phyloP scores from a whole-genome alignment of 140 eudicot genomes.

The Flaveria floridana region DNA sequence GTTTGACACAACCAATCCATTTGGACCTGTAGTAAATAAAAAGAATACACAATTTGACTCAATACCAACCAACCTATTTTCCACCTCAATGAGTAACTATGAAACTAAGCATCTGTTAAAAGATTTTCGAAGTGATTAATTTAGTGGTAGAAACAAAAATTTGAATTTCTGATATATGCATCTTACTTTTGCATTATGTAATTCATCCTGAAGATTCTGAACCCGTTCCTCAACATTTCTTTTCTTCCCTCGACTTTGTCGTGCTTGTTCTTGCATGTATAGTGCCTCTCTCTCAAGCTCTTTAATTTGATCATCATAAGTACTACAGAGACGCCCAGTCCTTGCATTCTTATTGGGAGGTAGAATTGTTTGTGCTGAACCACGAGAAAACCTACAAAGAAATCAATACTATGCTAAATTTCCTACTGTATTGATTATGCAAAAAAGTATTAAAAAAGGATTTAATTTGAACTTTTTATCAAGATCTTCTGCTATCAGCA shows the following conservation, averaged over 20 bases:
- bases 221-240: slow-evolving; percentile 51
- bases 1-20: not conserved
- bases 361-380: slow-evolving; percentile 77
- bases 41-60: not conserved
- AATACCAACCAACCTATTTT: not conserved
- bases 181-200: slow-evolving; percentile 56
- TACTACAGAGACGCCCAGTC: slow-evolving; percentile 73
- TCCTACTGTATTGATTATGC: not conserved
- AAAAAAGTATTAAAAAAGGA: not conserved
- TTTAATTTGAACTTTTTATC: not conserved
- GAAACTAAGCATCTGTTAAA: not conserved
- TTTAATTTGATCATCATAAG: slow-evolving; percentile 75
- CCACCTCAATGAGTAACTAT: not conserved
- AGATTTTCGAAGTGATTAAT: not conserved
- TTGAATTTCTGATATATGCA: not conserved
- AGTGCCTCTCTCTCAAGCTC: slow-evolving; percentile 48
- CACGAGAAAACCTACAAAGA: slow-evolving; percentile 76
- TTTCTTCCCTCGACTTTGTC: slow-evolving; percentile 49
- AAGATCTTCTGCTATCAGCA: slow-evolving; percentile 19
- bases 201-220: slow-evolving; percentile 35
- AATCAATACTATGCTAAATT: not conserved
- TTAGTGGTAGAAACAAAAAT: not conserved
- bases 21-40: not conserved
- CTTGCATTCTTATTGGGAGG: slow-evolving; percentile 66
- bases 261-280: slow-evolving; percentile 46